Base-by-base conservation (phyloP, 495 filamentous ascomycete genomes). In the Paragyromitra xinjiangensis region DNA sequence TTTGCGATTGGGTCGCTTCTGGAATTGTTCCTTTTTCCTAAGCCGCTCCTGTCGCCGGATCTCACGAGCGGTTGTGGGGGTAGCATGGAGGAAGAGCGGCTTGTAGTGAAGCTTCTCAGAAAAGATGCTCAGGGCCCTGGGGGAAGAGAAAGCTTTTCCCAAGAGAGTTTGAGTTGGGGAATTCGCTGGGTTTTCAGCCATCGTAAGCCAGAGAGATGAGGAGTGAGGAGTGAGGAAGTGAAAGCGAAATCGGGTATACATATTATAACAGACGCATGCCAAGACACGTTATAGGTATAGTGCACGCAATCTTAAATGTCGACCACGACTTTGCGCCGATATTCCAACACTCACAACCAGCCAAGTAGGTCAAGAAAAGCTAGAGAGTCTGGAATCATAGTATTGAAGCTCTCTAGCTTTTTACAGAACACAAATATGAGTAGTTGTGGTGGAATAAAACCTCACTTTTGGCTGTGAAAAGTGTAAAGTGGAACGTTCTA, bases 91-190 rank as follows among this genome's bases (percentile, higher is more conserved):
- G 83, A 89, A 89, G 77, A 99, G 90, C 0, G 94, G 93, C 73
- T 93, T 93, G 77, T 92, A 89, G 77, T 92, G 89, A 81, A 98
- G 87, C 83, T 94, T 93, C 67, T 95, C 91, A 69, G 88, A 86
- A 86, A 92, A 93, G 85, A 97, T 91, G 6, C 87, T 85, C 9
- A 84, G 83, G 24, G 93, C 90, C 69, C 87, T 89, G 55, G 89
- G 86, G 24, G 93, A 89, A 42, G 90, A 89, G 85, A 95, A 92
- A 24, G 93, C 93, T 77, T 90, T 90, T 8, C 84, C 78, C 73
- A 98, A 91, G 50, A 98, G 90, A 6, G 83, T 82, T 14, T 79
- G 62, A 19, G 73, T 64, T 55, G 58, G 4, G 19, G 58, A 16
- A 39, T n/a, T 39, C 22, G 12, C 11, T 40, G 51, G 40, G 53